These are phyloP conservation scores for Mollisiaceae sp. DNA, from an alignment of 2,329 filamentous ascomycete species.

Conservation along the genomic window DNA sequence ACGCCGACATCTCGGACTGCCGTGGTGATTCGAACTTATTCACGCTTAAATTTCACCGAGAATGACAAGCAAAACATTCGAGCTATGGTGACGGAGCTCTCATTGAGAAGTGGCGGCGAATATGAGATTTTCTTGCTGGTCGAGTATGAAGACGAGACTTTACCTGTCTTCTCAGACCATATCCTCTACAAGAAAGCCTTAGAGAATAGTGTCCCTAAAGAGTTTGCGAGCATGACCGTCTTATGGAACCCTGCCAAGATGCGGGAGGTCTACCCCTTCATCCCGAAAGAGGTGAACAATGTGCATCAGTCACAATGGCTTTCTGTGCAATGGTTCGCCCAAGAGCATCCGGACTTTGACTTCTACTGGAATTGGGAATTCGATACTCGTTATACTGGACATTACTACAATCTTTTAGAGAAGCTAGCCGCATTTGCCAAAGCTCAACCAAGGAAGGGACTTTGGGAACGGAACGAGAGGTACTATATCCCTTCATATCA, in stretches of 20 bases:
- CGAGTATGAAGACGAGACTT: constrained; percentile 70
- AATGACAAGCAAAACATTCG: constrained; percentile 82
- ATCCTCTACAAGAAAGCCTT: constrained; percentile 65
- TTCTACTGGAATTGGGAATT: constrained; percentile 67
- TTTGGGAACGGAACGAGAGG: constrained; percentile 76
- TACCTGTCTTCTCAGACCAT: constrained; percentile 63
- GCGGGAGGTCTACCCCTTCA: constrained; percentile 74
- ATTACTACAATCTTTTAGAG: constrained; percentile 80
- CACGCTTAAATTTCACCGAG: constrained; percentile 74
- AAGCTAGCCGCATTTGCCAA: constrained; percentile 67
- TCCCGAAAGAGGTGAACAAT: constrained; percentile 57
- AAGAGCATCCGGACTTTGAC: constrained; percentile 72
- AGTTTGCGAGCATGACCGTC: constrained; percentile 73
- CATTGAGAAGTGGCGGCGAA: constrained; percentile 76
- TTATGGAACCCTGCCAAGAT: constrained; percentile 79
- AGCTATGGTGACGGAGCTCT: constrained; percentile 78
- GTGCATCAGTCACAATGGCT: constrained; percentile 48
- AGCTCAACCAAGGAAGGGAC: constrained; percentile 70
- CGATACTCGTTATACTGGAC: constrained; percentile 78
- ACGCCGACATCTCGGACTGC: constrained; percentile 61
- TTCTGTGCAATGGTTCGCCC: constrained; percentile 75
- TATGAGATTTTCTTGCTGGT: constrained; percentile 82
- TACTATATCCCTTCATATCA: constrained; percentile 75
- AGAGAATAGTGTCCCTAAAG: constrained; percentile 66
- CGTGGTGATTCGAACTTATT: constrained; percentile 77